Evolutionary conservation across 2,329 filamentous ascomycete genomes (phyloP).

Genomic region (Penicillium palitans): DNA sequence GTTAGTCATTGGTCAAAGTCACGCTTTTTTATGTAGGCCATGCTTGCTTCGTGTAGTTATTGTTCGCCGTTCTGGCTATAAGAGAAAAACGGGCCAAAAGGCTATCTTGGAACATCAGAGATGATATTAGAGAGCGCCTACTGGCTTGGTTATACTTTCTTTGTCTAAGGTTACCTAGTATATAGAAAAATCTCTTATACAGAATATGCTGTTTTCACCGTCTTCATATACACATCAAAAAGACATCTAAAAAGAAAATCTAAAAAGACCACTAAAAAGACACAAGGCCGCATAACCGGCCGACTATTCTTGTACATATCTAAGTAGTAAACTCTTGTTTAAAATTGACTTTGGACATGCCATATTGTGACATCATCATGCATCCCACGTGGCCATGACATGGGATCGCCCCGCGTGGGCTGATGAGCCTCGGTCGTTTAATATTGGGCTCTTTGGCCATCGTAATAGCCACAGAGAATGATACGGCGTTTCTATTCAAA

Average conservation of each 20-base stretch:
- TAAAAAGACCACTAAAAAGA: too few relatives aligned
- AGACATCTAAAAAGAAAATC: too few relatives aligned
- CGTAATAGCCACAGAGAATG: not conserved
- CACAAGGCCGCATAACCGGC: too few relatives aligned
- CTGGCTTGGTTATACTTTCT: not conserved
- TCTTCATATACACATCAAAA: too few relatives aligned
- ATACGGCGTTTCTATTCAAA: not conserved
- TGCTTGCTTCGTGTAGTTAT: not conserved
- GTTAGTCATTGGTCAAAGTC: not conserved
- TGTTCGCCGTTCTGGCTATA: not conserved
- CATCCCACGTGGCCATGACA: slow-evolving; percentile 16
- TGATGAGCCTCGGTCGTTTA: not conserved
- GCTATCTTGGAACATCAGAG: too few relatives aligned
- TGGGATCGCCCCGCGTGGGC: slow-evolving; percentile 19
- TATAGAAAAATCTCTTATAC: too few relatives aligned
- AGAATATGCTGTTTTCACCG: too few relatives aligned
- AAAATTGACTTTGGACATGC: not conserved
- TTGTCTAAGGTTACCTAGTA: not conserved
- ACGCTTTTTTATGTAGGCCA: not conserved
- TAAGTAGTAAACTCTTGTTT: not conserved
- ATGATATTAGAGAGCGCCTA: not conserved
- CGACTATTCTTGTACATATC: not conserved
- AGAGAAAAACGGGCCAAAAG: not conserved
- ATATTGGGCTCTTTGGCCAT: not conserved
- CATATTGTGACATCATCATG: slow-evolving; percentile 21